Base-by-base conservation (phyloP, 192 early-diverging fungal species). In the Backusella mclennaniae region DNA sequence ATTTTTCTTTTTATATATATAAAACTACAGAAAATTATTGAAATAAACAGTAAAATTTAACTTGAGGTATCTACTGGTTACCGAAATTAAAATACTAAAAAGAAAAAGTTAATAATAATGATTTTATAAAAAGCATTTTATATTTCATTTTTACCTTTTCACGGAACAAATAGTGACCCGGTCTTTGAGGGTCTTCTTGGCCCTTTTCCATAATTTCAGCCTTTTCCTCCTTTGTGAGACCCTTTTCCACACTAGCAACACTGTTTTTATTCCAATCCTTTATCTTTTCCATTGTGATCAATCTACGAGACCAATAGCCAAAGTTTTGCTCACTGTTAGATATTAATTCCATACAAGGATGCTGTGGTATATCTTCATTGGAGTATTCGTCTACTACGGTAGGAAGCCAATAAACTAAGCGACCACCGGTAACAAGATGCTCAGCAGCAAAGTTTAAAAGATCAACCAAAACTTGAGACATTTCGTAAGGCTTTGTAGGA, bases 391-490 rank as follows among this genome's bases (percentile, higher is more conserved):
- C 95, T 3, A 92, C 91, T 4, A 98, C 85, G 0, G 96, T 98
- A 1, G 98, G 98, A 26, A 99, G 84, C 98, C 98, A 99, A 82
- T 96, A 98, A 1, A 98, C 96, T 4, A 99, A 85, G 14, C 98
- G 89, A 4, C 95, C 98, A 31, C 93, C 91, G 1, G 92, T 83
- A 3, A 87, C 88, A 35, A 99, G 86, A 77, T 91, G 85, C 69
- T 86, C 84, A 2, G 93, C 95, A 0, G 96, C 92, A 81, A 99
- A 96, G 44, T 87, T 87, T 7, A 96, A 79, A 44, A 99, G 82
- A 80, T 98, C 98, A 5, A 83, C 73, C 3, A 99, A 80, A 0
- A 99, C 93, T 53, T 95, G 91, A 0, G 92, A 90, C 94, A 99
- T 95, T 80, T 98, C 97, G 77, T 99, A 99, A 0, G 96, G 93